Percentiles rank a stretch among this genome's conserved stretches.
phyloP scores from a whole-genome alignment of 1,284 basidiomycete species.

The Microbotryomycetes sp. region DNA sequence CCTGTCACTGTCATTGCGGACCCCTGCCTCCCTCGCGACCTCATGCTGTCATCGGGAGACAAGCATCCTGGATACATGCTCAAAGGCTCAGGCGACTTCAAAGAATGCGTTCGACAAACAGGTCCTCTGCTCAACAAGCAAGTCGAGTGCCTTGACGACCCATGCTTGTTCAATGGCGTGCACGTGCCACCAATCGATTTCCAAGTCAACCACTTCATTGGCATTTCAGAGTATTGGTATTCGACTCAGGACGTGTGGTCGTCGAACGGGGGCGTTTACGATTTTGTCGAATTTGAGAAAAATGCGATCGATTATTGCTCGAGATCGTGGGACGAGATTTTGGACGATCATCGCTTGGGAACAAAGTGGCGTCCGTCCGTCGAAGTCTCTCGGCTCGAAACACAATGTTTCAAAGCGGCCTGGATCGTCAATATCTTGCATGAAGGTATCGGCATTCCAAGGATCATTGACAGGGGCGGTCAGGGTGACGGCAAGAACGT shows the following conservation, averaged over 20 bases:
- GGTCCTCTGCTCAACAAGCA: constrained; percentile 77
- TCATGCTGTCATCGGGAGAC: constrained; percentile 52
- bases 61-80: constrained; percentile 51
- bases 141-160: constrained; percentile 69
- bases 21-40: constrained; percentile 78
- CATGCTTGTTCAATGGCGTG: constrained; percentile 96
- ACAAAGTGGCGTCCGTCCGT: constrained; percentile 48
- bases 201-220: constrained; percentile 59
- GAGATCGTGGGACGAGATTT: constrained; percentile 68
- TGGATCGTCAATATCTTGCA: constrained; percentile 97
- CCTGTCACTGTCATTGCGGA: constrained; percentile 55
- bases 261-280: constrained; percentile 78
- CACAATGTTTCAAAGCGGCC: constrained; percentile 99
- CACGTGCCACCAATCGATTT: constrained; percentile 57
- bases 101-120: constrained; percentile 66
- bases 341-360: constrained; percentile 57
- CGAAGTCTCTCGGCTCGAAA: constrained; percentile 74
- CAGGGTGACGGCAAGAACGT: constrained; percentile 47
- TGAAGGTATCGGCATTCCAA: constrained; percentile 89
- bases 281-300: constrained; percentile 91
- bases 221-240: constrained; percentile 99
- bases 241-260: constrained; percentile 88
- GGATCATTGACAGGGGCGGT: constrained; percentile 74
- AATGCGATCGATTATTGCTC: constrained; percentile 81
- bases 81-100: constrained; percentile 85